phyloP scores from a whole-genome alignment of 1,284 basidiomycete genomes.

The Cryptococcus sp. region DNA sequence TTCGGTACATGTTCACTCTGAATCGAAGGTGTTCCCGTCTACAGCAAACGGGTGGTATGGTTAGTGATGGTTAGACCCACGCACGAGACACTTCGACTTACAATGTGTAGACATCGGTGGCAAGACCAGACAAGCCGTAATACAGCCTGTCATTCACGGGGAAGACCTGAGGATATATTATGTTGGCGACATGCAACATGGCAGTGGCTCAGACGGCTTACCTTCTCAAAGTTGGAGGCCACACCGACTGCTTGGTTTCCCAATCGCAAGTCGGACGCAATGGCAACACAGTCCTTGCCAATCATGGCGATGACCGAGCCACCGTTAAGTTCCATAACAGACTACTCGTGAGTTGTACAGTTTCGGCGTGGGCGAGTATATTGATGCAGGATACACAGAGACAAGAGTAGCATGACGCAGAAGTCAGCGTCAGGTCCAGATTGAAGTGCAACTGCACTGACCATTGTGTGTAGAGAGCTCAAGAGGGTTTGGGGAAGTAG shows the following conservation, averaged over 20 bases:
- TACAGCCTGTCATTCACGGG: slow-evolving; percentile 90
- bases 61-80: neutral
- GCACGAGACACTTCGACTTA: slow-evolving; percentile 52
- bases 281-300: slow-evolving; percentile 98
- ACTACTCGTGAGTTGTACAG: slow-evolving; percentile 19
- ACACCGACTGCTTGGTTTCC: slow-evolving; percentile 87
- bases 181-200: neutral
- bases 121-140: slow-evolving; percentile 88
- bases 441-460: no score
- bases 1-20: slow-evolving; percentile 98
- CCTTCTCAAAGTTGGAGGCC: slow-evolving; percentile 92
- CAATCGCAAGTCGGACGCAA: slow-evolving; percentile 88
- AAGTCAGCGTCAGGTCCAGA: neutral
- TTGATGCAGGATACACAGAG: neutral
- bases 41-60: neutral
- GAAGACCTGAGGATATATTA: slow-evolving; percentile 66
- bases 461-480: no score
- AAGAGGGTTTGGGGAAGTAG: no score
- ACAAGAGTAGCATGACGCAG: neutral
- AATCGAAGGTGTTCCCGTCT: slow-evolving; percentile 87
- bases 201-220: slow-evolving; percentile 40
- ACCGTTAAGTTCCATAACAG: slow-evolving; percentile 49
- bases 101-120: slow-evolving; percentile 89
- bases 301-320: slow-evolving; percentile 99
- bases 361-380: neutral